Conservation (phyloP, 2,329 filamentous ascomycete genomes). For the Elsinoe necatrix region DNA sequence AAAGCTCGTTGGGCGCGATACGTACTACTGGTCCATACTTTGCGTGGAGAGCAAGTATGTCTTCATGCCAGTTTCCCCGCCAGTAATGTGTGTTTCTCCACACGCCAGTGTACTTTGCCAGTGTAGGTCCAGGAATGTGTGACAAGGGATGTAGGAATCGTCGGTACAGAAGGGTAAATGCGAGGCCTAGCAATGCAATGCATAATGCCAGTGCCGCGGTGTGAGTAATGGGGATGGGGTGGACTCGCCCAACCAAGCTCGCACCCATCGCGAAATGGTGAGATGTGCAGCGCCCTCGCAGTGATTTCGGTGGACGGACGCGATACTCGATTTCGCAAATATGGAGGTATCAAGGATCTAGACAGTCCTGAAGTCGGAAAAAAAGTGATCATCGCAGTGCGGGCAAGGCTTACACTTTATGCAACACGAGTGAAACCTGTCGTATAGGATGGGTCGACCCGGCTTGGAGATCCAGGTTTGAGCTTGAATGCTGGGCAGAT, state of each 20-base stretch:
- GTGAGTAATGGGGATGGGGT: neutral
- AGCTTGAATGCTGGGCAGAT: neutral
- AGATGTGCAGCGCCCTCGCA: too few species aligned
- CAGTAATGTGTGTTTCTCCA: conserved; percentile 16
- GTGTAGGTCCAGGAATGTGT: conserved; percentile 17
- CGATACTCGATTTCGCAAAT: too few species aligned
- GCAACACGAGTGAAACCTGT: too few species aligned
- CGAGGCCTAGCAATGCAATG: neutral
- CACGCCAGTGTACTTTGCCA: conserved; percentile 15
- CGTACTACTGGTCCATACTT: conserved; percentile 34
- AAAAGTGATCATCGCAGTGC: too few species aligned
- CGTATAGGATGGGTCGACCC: too few species aligned
- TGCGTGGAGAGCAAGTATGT: conserved; percentile 32
- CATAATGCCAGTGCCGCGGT: neutral
- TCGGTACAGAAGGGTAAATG: conserved; percentile 14
- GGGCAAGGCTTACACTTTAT: too few species aligned
- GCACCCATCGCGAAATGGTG: neutral
- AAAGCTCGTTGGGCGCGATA: conserved; percentile 33
- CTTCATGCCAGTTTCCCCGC: conserved; percentile 15
- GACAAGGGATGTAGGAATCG: conserved; percentile 16
- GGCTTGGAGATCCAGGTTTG: neutral
- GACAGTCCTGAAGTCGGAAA: too few species aligned
- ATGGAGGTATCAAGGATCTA: too few species aligned
- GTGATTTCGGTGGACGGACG: too few species aligned
- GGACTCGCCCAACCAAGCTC: neutral